phyloP scores from a whole-genome alignment of 306 rosid species.

The Rosa chinensis region DNA sequence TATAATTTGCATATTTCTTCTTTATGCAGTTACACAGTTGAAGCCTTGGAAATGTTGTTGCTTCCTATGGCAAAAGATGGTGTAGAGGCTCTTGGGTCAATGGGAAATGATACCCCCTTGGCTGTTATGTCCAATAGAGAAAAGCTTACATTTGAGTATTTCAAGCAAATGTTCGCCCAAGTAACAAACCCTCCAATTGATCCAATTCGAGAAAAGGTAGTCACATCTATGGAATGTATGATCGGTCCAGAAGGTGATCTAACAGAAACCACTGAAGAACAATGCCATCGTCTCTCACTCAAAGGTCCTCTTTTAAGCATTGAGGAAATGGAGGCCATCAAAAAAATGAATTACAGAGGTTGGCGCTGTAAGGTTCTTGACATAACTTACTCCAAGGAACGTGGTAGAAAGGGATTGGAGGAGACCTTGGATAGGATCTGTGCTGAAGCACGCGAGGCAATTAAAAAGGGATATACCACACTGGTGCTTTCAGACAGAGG shows the following conservation, averaged over 20 bases:
- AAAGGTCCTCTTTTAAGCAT: conserved; percentile 77
- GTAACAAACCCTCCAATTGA: conserved; percentile 99
- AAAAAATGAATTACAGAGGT: conserved; percentile 84
- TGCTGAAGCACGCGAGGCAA: conserved; percentile 78
- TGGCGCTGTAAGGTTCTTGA: conserved; percentile 93
- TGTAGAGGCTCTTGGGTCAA: conserved; percentile 94
- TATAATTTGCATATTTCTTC: conserved; percentile 20
- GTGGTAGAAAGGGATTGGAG: conserved; percentile 75
- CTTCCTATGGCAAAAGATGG: conserved; percentile 99
- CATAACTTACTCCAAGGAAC: conserved; percentile 73
- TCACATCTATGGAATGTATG: conserved; percentile 95
- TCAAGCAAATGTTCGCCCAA: conserved; percentile 99
- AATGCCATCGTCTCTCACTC: conserved; percentile 90
- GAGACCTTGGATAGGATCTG: conserved; percentile 87
- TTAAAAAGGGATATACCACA: conserved; percentile 76
- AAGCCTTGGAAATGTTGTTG: conserved; percentile 89
- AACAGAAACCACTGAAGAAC: conserved; percentile 87
- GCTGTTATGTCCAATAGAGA: conserved; percentile 95
- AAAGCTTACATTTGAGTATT: conserved; percentile 90
- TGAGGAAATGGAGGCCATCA: conserved; percentile 80
- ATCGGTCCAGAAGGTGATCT: conserved; percentile 99
- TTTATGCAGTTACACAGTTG: conserved; percentile 72
- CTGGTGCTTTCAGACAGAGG: conserved; percentile 97
- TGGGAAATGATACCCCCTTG: conserved; percentile 96
- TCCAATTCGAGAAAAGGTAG: conserved; percentile 95